Evolutionary conservation across 1,284 basidiomycete species (phyloP), one percentile per base, ranked within the genome.

Genomic region (Xerocomus tenax): DNA sequence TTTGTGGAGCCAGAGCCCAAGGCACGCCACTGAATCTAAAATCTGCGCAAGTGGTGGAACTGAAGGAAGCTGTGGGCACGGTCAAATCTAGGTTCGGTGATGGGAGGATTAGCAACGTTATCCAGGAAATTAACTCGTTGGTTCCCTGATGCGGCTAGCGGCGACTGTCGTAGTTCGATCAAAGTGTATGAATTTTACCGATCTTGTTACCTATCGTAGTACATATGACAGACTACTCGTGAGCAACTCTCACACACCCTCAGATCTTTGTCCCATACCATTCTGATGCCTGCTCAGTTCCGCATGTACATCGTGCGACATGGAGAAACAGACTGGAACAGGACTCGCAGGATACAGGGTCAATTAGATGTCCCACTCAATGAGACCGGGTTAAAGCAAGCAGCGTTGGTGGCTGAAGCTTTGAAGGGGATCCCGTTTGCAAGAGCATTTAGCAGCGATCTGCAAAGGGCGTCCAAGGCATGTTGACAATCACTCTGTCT

Each of bases 241-340:
- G 8, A 39, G 38, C 23, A 30, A 50, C 30, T 41, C 50, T 45
- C 51, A 47, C 50, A 15, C 50, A 4, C 36, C 26, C 6, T 19
- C n/a, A n/a, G n/a, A 12, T n/a, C 56, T 40, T 35, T 25, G 16
- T 35, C 13, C n/a, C 26, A 26, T 19, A 38, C 21, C 25, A 15
- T 48, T 47, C 21, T 50, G 32, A 64, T 63, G 61, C 50, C 54
- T 28, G 47, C 64, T 44, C 50, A 55, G 42, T 66, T 71, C 30
- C 70, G 70, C 39, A 59, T 88, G 35, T 85, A 81, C 61, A 69
- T 88, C 52, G 75, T 87, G 40, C 78, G 85, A 41, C 86, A 88
- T 58, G 86, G 84, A 29, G 84, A 88, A 69, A 88, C 85, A 26
- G 73, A 79, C 43, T 78, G 76, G 60, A 88, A 87, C 62, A 67